phyloP scores from a whole-genome alignment of 2,329 filamentous ascomycete genomes.

The Alternaria longipes region DNA sequence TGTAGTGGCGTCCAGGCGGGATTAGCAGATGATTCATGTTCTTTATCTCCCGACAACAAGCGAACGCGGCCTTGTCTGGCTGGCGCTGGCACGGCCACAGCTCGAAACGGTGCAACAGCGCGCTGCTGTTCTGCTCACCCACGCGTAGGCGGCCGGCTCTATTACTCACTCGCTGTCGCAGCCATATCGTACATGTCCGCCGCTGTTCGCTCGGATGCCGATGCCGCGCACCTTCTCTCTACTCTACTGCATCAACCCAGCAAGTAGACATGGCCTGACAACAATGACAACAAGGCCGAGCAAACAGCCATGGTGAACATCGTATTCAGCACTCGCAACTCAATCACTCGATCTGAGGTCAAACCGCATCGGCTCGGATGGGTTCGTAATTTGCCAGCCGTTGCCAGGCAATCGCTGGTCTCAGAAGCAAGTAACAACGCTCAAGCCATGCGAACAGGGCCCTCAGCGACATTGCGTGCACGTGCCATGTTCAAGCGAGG shows the following conservation, averaged over 20 bases:
- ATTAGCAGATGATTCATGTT: constrained; percentile 13
- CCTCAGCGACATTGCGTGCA: constrained; percentile 15
- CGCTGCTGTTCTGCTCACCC: constrained; percentile 7
- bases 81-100: constrained; percentile 27
- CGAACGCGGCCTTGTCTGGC: constrained; percentile 28
- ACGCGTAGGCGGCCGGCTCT: constrained; percentile 16
- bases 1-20: constrained; percentile 6
- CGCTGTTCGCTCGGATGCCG: constrained; percentile 18
- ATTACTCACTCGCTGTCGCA: constrained; percentile 10
- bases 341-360: constrained; percentile 10
- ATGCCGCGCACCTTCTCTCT: constrained; percentile 15
- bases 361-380: constrained; percentile 16
- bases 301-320: constrained; percentile 12
- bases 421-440: constrained; percentile 21
- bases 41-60: constrained; percentile 31
- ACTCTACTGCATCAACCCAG: neutral
- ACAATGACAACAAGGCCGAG: constrained; percentile 10
- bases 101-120: constrained; percentile 38
- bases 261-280: constrained; percentile 24
- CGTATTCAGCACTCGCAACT: neutral
- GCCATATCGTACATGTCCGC: constrained; percentile 9
- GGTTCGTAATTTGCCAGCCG: constrained; percentile 29
- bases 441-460: constrained; percentile 25
- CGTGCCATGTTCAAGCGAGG: constrained; percentile 18
- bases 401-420: constrained; percentile 23